A percentile compares a stretch with the other conserved stretches of the same genome.
Evolutionary conservation across 2,329 filamentous ascomycete species (phyloP).

Genomic region (Trichocomaceae sp.): DNA sequence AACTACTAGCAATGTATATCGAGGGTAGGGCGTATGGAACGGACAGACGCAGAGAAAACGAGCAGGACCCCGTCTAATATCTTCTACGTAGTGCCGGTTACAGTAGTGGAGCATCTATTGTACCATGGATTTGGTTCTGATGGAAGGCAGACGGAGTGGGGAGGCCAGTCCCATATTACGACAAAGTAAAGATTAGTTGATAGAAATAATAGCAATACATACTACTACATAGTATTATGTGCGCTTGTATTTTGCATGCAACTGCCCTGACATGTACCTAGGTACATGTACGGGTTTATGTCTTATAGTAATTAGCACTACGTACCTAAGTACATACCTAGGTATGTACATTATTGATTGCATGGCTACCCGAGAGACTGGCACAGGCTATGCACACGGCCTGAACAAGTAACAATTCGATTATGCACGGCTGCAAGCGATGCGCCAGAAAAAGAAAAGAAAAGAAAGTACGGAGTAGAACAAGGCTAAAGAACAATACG

Average conservation of each 20-base stretch:
- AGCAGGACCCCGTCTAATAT: background rate
- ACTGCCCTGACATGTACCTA: no score
- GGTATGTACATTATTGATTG: no score
- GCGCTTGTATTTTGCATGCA: background rate
- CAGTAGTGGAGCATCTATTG: background rate
- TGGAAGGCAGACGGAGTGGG: background rate
- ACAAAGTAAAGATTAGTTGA: background rate
- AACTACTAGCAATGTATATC: no score
- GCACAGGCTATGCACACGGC: slow-evolving; percentile 7
- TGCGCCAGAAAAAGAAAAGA: background rate
- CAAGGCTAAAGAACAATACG: background rate
- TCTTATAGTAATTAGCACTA: background rate
- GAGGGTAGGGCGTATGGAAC: background rate
- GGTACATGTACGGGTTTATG: no score
- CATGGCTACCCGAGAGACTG: slow-evolving; percentile 9
- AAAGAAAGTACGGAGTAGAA: background rate
- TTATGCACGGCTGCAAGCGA: background rate
- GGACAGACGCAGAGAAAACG: background rate
- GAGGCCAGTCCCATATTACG: background rate
- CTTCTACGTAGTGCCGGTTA: background rate
- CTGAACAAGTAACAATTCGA: slow-evolving; percentile 3
- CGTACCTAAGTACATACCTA: background rate
- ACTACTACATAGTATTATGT: background rate
- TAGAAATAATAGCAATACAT: background rate
- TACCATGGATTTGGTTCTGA: slow-evolving; percentile 15